Base-by-base conservation (phyloP, 129 eudicot species). In the Scalesia atractyloides region DNA sequence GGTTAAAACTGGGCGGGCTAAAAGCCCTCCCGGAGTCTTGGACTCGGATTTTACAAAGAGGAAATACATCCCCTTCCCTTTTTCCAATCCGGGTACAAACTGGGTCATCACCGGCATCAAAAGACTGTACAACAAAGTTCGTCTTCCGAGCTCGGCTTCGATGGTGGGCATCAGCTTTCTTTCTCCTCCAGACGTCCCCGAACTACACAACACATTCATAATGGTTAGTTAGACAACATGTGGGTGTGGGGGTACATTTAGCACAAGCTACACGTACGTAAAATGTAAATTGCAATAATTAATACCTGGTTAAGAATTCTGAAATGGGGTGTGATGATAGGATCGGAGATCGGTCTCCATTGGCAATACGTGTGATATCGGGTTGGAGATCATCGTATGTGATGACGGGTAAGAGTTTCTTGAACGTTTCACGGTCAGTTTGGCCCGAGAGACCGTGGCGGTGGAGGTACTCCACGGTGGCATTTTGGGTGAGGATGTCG, bases 171-270 rank as follows among this genome's bases (percentile, higher is more conserved):
- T 87, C 79, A 90, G 73, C 74, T 90, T 90, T 33, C 97, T 85
- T 65, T 90, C 97, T 2, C 97, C 97, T 6, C 95, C 97, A 11
- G 97, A 90, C 18, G 97, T 90, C 59, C 97, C 97, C 7, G 97
- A 90, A 63, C 97, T 90, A 79, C 81, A 74, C 13, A n/a, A n/a
- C n/a, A n/a, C 2, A 24, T 1, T 24, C 30, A 24, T 24, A 24
- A 24, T 24, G 30, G 30, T 24, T 24, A 24, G 30, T 24, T 24
- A 24, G 2, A 24, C 30, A 24, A 24, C 30, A 24, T 24, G 30
- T n/a, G 30, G 30, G 30, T 24, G n/a, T n/a, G n/a, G 37, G 8
- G 43, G 43, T 34, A 69, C 30, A 3, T n/a, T 12, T n/a, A 34
- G 51, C 26, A 41, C 20, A 43, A 37, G 30, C 30, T 24, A 24